Evolutionary conservation across 176 grass and related monocot genomes (phyloP).

Genomic region (Calamus simplicifolius): DNA sequence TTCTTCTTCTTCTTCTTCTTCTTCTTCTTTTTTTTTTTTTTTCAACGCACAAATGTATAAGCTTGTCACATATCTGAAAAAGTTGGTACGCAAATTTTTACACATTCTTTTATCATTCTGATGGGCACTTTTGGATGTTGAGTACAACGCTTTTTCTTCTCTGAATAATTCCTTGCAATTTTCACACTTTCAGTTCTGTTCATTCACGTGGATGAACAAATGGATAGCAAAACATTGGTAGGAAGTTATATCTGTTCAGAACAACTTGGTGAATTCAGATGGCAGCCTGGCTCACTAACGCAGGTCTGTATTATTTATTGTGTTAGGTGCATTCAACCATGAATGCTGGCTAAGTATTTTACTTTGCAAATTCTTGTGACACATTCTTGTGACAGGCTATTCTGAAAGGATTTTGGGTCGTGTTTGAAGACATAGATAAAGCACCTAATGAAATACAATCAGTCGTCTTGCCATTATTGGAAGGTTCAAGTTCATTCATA

Average conservation of each 20-base stretch:
- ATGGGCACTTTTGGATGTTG: no score
- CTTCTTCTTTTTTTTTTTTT: no score
- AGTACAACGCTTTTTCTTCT: neutral
- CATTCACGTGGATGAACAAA: slow-evolving; percentile 92
- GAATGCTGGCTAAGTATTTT: slow-evolving; percentile 9
- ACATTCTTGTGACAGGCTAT: slow-evolving; percentile 58
- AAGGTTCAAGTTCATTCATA: slow-evolving; percentile 68
- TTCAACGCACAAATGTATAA: no score
- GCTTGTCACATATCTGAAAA: no score
- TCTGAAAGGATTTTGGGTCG: slow-evolving; percentile 83
- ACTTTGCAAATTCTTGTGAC: slow-evolving; percentile 9
- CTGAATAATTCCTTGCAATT: slow-evolving; percentile 17
- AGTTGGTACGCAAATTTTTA: no score
- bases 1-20: no score
- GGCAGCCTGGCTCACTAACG: slow-evolving; percentile 87
- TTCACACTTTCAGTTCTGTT: slow-evolving; percentile 55
- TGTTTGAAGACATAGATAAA: slow-evolving; percentile 97
- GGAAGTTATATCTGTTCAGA: slow-evolving; percentile 87
- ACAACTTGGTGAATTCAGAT: slow-evolving; percentile 85
- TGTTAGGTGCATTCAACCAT: neutral
- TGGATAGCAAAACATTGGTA: slow-evolving; percentile 88
- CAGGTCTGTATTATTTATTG: slow-evolving; percentile 41
- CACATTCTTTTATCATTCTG: no score
- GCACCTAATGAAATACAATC: slow-evolving; percentile 83
- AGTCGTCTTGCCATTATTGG: slow-evolving; percentile 75